These are phyloP conservation scores for Paxillus rubicundulus DNA, from an alignment of 768 basidiomycete genomes.

Conservation along the genomic window DNA sequence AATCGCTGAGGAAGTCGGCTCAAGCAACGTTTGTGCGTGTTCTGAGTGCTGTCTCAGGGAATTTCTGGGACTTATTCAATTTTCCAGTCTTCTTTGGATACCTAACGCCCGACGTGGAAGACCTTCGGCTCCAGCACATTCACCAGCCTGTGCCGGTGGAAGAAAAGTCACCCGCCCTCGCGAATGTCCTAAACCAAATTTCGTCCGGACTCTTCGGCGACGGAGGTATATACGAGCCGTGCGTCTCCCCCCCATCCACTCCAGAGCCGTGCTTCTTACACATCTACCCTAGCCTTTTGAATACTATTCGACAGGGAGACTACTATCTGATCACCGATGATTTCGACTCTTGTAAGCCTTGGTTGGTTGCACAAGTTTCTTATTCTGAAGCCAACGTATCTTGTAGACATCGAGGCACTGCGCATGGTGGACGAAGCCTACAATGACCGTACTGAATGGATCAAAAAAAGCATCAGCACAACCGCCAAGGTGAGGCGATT, in stretches of 20 bases:
- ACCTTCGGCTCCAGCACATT: slow-evolving; percentile 79
- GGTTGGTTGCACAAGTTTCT: neutral
- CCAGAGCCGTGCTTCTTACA: slow-evolving; percentile 13
- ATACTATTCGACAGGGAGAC: slow-evolving; percentile 74
- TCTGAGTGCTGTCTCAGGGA: neutral
- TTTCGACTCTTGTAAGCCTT: slow-evolving; percentile 80
- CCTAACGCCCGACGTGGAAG: slow-evolving; percentile 84
- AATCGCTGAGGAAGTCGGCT: slow-evolving; percentile 94
- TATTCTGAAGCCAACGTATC: neutral
- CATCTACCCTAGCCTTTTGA: slow-evolving; percentile 50
- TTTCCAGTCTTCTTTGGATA: slow-evolving; percentile 83
- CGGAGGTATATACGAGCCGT: slow-evolving; percentile 81
- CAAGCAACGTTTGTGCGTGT: slow-evolving; percentile 84
- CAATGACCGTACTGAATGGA: slow-evolving; percentile 81
- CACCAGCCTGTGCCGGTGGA: slow-evolving; percentile 82
- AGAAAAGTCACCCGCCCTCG: slow-evolving; percentile 79
- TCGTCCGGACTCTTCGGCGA: slow-evolving; percentile 81
- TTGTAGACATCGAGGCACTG: slow-evolving; percentile 74
- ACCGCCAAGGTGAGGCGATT: slow-evolving; percentile 58
- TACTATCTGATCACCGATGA: slow-evolving; percentile 87
- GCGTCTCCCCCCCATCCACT: slow-evolving; percentile 31
- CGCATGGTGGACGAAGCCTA: slow-evolving; percentile 89
- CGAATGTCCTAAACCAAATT: slow-evolving; percentile 73
- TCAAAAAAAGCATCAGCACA: slow-evolving; percentile 85
- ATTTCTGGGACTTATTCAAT: neutral